These are phyloP conservation scores for Alternaria novae-zelandiae DNA, from an alignment of 2,329 filamentous ascomycete genomes.

Conservation along the genomic window DNA sequence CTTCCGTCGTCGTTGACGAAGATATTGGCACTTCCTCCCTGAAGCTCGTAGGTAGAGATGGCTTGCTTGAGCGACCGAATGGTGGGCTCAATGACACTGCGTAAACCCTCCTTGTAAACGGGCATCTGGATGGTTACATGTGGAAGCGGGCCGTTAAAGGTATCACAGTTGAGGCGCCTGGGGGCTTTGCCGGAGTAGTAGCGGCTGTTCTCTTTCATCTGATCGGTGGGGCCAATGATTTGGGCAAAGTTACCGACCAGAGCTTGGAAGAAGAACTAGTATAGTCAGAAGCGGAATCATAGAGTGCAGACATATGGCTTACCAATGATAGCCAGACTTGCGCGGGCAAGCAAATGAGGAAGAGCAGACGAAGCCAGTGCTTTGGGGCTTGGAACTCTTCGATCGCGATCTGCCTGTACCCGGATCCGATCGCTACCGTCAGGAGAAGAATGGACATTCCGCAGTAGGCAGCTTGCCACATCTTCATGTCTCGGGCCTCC, in stretches of 20 bases:
- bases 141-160: conserved; percentile 62
- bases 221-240: conserved; percentile 77
- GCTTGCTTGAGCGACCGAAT: conserved; percentile 77
- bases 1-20: conserved; percentile 72
- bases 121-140: conserved; percentile 81
- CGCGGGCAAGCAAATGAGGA: conserved; percentile 59
- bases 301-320: conserved; percentile 19
- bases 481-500: conserved; percentile 56
- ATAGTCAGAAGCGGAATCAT: not conserved
- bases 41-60: conserved; percentile 59
- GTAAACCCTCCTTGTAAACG: conserved; percentile 84
- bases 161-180: conserved; percentile 59
- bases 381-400: conserved; percentile 61
- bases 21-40: conserved; percentile 70
- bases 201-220: conserved; percentile 77
- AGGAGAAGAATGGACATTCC: conserved; percentile 61
- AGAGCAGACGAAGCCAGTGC: conserved; percentile 60
- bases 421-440: conserved; percentile 61
- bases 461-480: conserved; percentile 63
- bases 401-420: conserved; percentile 62
- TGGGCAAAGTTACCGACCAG: conserved; percentile 40
- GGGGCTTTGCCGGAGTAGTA: conserved; percentile 73
- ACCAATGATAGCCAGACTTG: conserved; percentile 66
- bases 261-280: conserved; percentile 44
- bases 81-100: conserved; percentile 76